Conservation (phyloP, 345 rosid species). For the Camelina sativa region DNA sequence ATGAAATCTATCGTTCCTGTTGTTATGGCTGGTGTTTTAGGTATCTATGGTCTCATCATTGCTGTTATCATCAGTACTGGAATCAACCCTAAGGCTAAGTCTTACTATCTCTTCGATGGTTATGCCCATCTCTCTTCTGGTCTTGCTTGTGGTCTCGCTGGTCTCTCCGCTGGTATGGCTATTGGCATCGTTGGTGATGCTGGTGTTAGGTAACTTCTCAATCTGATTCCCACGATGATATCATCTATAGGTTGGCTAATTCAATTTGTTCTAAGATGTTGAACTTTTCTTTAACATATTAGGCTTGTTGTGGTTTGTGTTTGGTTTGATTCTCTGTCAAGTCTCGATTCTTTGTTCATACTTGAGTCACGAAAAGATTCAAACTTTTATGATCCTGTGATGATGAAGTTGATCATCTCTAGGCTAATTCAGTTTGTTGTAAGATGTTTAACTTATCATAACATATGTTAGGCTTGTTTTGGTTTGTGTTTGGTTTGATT, state of each 20-base stretch:
- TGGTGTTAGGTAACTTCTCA: slow-evolving; percentile 42
- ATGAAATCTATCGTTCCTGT: slow-evolving; percentile 90
- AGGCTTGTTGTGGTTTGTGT: slow-evolving; percentile 8
- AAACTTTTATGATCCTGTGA: background rate
- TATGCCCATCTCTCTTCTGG: slow-evolving; percentile 80
- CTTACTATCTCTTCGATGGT: slow-evolving; percentile 80
- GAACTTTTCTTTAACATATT: background rate
- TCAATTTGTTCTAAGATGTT: background rate
- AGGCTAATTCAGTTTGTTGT: background rate
- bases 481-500: background rate
- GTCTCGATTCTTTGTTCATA: background rate
- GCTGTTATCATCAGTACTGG: slow-evolving; percentile 88
- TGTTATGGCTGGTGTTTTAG: slow-evolving; percentile 88
- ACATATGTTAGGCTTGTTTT: background rate
- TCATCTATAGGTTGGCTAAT: background rate
- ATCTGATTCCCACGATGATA: background rate
- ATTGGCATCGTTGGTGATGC: slow-evolving; percentile 53
- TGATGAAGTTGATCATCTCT: background rate
- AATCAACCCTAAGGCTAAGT: slow-evolving; percentile 81
- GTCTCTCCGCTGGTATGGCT: slow-evolving; percentile 52
- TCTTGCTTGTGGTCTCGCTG: slow-evolving; percentile 54
- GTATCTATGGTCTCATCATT: slow-evolving; percentile 81
- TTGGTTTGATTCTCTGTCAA: background rate
- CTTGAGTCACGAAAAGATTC: background rate
- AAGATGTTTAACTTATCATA: background rate